A percentile compares a stretch with the other conserved stretches of the same genome.
These are phyloP conservation scores for Sarocladiaceae sp. DNA, from an alignment of 2,329 filamentous ascomycete genomes.

Conservation along the genomic window DNA sequence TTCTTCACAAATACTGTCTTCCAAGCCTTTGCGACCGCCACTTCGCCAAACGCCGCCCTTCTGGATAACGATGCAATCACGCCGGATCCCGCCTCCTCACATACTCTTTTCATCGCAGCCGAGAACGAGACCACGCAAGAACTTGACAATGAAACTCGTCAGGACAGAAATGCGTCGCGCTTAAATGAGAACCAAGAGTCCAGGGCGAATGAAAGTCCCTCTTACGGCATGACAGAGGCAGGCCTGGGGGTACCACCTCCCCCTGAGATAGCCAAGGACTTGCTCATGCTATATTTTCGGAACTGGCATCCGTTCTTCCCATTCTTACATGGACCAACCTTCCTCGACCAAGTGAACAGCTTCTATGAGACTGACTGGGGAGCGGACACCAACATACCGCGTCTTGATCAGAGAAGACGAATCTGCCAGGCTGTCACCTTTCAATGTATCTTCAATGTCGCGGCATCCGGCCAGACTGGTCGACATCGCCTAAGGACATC, in stretches of 20 bases:
- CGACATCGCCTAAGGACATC: slow-evolving; percentile 22
- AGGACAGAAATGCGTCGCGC: neutral
- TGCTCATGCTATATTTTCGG: slow-evolving; percentile 43
- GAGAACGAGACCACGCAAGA: slow-evolving; percentile 9
- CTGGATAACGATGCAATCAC: too few species aligned
- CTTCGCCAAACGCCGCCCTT: slow-evolving; percentile 14
- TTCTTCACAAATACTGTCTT: slow-evolving; percentile 49
- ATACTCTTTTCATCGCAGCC: slow-evolving; percentile 13
- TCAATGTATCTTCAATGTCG: slow-evolving; percentile 45
- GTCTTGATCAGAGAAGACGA: slow-evolving; percentile 10
- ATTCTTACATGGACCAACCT: slow-evolving; percentile 43
- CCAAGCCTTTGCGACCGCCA: slow-evolving; percentile 37
- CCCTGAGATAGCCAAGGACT: slow-evolving; percentile 26
- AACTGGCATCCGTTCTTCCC: slow-evolving; percentile 47
- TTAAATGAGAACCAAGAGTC: neutral
- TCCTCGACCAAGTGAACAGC: slow-evolving; percentile 36
- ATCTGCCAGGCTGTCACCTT: slow-evolving; percentile 32
- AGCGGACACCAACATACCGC: slow-evolving; percentile 5
- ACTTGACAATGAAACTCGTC: slow-evolving; percentile 1
- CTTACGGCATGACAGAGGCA: slow-evolving; percentile 14
- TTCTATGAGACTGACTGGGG: slow-evolving; percentile 23
- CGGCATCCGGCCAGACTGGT: slow-evolving; percentile 21
- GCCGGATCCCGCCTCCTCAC: slow-evolving; percentile 15
- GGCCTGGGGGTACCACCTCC: slow-evolving; percentile 22
- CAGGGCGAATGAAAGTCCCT: too few species aligned